These are phyloP conservation scores for Stagonosporopsis vannaccii DNA, from an alignment of 2,329 filamentous ascomycete genomes.

Conservation along the genomic window DNA sequence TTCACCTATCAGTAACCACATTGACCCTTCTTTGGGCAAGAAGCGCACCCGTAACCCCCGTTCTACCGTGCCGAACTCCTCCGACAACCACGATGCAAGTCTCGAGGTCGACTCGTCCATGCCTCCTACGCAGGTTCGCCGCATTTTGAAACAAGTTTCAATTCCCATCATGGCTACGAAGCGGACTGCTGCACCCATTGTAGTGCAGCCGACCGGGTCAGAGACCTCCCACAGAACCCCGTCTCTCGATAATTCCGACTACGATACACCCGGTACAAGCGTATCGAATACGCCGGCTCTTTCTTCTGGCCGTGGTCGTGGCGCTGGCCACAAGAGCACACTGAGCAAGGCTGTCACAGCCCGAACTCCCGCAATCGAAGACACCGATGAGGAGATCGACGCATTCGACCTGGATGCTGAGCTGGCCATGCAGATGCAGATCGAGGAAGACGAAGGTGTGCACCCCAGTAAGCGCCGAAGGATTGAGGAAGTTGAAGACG, in stretches of 20 bases:
- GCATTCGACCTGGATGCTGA: conserved; percentile 57
- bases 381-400: conserved; percentile 40
- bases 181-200: conserved; percentile 11
- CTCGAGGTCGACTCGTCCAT: conserved; percentile 20
- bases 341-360: conserved; percentile 27
- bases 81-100: conserved; percentile 37
- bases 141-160: conserved; percentile 44
- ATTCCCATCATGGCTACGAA: conserved; percentile 35
- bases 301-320: conserved; percentile 36
- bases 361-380: conserved; percentile 29
- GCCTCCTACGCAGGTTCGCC: conserved; percentile 21
- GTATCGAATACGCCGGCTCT: conserved; percentile 62
- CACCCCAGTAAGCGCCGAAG: conserved; percentile 49
- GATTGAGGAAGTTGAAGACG: conserved; percentile 23
- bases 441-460: conserved; percentile 59
- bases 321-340: conserved; percentile 35
- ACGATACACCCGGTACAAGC: conserved; percentile 70
- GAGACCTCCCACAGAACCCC: conserved; percentile 41
- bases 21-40: conserved; percentile 5
- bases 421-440: conserved; percentile 65
- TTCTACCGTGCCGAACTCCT: conserved; percentile 42
- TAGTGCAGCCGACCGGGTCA: conserved; percentile 21
- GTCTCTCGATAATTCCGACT: conserved; percentile 54
- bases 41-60: conserved; percentile 35
- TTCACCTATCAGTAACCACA: conserved; percentile 6